These are phyloP conservation scores for Dothideomycetes sp. DNA, from an alignment of 2,329 filamentous ascomycete genomes.

Conservation along the genomic window DNA sequence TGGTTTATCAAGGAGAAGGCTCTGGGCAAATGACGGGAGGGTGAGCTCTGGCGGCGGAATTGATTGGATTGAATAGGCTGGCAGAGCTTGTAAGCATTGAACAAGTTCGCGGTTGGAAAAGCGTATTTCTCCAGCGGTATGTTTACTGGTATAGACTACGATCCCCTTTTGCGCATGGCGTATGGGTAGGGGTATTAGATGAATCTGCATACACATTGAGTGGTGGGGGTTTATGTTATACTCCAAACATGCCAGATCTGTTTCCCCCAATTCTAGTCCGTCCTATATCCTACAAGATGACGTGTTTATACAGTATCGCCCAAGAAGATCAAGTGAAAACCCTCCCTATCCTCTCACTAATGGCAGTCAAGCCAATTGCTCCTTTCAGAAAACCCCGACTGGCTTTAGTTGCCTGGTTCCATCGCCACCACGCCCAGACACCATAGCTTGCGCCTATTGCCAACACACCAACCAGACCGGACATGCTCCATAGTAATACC, in stretches of 20 bases:
- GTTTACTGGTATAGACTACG: too few relatives aligned
- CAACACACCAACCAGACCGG: constrained; percentile 37
- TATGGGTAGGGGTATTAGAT: too few relatives aligned
- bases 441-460: constrained; percentile 18
- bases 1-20: constrained; percentile 35
- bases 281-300: too few relatives aligned
- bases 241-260: too few relatives aligned
- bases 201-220: too few relatives aligned
- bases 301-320: too few relatives aligned
- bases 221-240: too few relatives aligned
- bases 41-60: not conserved
- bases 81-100: too few relatives aligned
- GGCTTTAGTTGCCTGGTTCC: constrained; percentile 11
- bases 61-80: not conserved
- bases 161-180: too few relatives aligned
- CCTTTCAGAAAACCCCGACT: constrained; percentile 5
- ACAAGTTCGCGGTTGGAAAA: too few relatives aligned
- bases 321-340: constrained; percentile 15
- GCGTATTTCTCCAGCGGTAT: too few relatives aligned
- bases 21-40: constrained; percentile 8
- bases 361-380: constrained; percentile 3
- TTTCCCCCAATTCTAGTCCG: too few relatives aligned
- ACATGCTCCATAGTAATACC: constrained; percentile 21
- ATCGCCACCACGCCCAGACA: constrained; percentile 18
- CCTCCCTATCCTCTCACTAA: constrained; percentile 12